Evolutionary conservation across 352 stramenopile species (phyloP).

Genomic region (Globisporangium uncinulatum): DNA sequence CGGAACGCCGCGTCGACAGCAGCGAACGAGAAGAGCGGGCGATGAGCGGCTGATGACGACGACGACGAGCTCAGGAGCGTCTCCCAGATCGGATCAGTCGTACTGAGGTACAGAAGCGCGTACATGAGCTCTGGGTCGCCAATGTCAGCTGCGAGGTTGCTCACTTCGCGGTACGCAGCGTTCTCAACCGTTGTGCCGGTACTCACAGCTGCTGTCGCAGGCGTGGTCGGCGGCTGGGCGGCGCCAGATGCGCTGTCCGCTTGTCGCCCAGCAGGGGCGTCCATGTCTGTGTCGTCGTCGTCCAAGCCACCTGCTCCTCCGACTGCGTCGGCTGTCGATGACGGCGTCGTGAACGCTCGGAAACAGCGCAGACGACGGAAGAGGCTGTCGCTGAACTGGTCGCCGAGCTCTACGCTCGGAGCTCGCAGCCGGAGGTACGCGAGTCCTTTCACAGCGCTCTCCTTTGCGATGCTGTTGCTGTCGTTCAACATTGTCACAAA

Average conservation of each 20-base stretch:
- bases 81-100: slow-evolving; percentile 63
- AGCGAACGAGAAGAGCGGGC: slow-evolving; percentile 39
- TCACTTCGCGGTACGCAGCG: slow-evolving; percentile 78
- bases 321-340: slow-evolving; percentile 18
- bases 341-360: slow-evolving; percentile 45
- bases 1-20: slow-evolving; percentile 39
- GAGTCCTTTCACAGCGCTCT: slow-evolving; percentile 73
- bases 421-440: slow-evolving; percentile 62
- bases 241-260: slow-evolving; percentile 1
- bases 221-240: neutral
- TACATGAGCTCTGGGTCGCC: slow-evolving; percentile 82
- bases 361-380: slow-evolving; percentile 77
- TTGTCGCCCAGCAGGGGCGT: neutral
- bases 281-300: slow-evolving; percentile 18
- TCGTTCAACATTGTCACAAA: slow-evolving; percentile 82
- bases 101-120: slow-evolving; percentile 72
- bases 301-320: slow-evolving; percentile 20
- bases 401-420: slow-evolving; percentile 40
- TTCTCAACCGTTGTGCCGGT: slow-evolving; percentile 49
- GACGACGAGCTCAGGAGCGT: slow-evolving; percentile 16
- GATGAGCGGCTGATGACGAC: neutral
- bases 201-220: slow-evolving; percentile 6
- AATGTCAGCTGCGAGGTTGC: slow-evolving; percentile 74
- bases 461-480: slow-evolving; percentile 48
- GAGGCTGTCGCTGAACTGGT: slow-evolving; percentile 70